Evolutionary conservation across 768 basidiomycete species (phyloP).

Genomic region (Boletus tomentosulus): DNA sequence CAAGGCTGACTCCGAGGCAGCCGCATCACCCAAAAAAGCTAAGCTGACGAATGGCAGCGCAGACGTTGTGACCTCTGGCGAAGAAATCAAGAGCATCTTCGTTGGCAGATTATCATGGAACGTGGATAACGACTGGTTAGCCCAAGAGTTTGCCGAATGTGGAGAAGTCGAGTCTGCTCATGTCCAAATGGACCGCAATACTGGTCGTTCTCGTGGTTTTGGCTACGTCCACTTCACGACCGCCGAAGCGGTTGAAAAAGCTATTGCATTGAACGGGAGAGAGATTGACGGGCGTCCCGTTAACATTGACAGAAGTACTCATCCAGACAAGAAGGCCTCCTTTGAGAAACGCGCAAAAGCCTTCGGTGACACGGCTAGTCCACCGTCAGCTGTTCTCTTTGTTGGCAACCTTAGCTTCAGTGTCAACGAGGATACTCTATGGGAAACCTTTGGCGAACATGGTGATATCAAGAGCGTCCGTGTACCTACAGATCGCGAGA

Average conservation of each 20-base stretch:
- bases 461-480: constrained; percentile 83
- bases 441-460: constrained; percentile 87
- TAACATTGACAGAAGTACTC: constrained; percentile 78
- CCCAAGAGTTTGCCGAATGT: constrained; percentile 82
- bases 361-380: constrained; percentile 67
- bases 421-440: constrained; percentile 77
- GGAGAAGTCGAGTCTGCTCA: constrained; percentile 88
- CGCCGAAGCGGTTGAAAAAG: constrained; percentile 70
- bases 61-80: constrained; percentile 30
- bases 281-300: constrained; percentile 91
- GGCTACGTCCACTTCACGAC: constrained; percentile 79
- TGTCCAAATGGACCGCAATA: constrained; percentile 81
- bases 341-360: constrained; percentile 69
- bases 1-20: constrained; percentile 65
- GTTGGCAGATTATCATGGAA: constrained; percentile 95
- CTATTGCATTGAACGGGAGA: constrained; percentile 73
- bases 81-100: constrained; percentile 71
- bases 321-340: constrained; percentile 50
- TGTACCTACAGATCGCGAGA: constrained; percentile 89
- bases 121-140: constrained; percentile 93
- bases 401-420: constrained; percentile 87
- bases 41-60: constrained; percentile 61
- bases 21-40: constrained; percentile 71
- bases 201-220: constrained; percentile 81
- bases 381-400: constrained; percentile 76